These are phyloP conservation scores for Nicotiana benthamiana DNA, from an alignment of 257 asterid species.

Conservation along the genomic window DNA sequence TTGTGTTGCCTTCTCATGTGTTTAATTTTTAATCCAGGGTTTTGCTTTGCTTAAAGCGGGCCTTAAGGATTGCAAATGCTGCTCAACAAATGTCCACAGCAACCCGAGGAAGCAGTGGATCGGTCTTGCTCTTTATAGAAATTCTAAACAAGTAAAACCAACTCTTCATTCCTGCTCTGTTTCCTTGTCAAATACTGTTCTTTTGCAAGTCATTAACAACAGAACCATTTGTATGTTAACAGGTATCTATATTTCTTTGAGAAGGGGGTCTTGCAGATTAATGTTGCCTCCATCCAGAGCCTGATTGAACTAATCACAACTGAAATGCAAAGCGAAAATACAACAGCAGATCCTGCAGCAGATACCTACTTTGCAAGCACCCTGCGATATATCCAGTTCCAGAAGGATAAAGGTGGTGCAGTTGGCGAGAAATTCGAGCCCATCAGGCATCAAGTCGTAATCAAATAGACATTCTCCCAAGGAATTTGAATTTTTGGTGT, in stretches of 20 bases:
- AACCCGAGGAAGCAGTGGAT: conserved; percentile 80
- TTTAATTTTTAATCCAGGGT: conserved; percentile 50
- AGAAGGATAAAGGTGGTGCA: conserved; percentile 95
- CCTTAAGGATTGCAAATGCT: conserved; percentile 91
- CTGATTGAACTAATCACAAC: conserved; percentile 73
- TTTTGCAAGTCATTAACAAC: not conserved
- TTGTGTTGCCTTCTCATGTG: not conserved
- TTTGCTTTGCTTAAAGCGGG: conserved; percentile 94
- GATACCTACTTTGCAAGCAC: conserved; percentile 87
- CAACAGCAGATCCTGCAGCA: conserved; percentile 61
- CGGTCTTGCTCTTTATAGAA: conserved; percentile 75
- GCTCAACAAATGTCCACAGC: conserved; percentile 96
- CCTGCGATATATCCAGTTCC: conserved; percentile 77
- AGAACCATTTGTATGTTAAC: conserved; percentile 7
- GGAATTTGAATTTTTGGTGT: not conserved
- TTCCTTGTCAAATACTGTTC: not conserved
- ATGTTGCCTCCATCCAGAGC: conserved; percentile 74
- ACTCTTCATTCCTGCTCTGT: not conserved
- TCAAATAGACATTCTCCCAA: not conserved
- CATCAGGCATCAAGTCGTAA: conserved; percentile 32
- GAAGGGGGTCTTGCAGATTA: conserved; percentile 77
- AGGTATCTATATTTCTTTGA: conserved; percentile 98
- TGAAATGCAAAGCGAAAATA: conserved; percentile 60
- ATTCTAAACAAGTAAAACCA: conserved; percentile 74
- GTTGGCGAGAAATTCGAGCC: conserved; percentile 79